These are phyloP conservation scores for Lomentospora prolificans DNA, from an alignment of 2,329 filamentous ascomycete species.

Conservation along the genomic window DNA sequence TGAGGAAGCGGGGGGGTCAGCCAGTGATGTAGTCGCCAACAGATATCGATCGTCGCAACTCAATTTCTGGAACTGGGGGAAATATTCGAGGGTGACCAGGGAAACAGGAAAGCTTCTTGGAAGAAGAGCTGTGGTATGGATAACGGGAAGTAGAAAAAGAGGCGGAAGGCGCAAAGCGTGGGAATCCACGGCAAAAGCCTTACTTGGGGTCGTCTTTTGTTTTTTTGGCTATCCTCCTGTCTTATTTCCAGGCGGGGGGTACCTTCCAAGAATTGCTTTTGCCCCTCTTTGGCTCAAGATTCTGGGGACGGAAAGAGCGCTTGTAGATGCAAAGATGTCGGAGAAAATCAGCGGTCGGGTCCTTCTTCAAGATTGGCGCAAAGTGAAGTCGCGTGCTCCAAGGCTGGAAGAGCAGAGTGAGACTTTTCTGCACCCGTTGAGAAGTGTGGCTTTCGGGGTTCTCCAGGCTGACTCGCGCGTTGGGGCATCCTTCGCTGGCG, in stretches of 20 bases:
- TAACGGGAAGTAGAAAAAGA: not conserved
- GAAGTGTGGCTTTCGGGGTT: not conserved
- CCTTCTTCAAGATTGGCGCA: not conserved
- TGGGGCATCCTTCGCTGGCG: not conserved
- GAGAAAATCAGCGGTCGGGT: no score
- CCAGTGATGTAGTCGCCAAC: not conserved
- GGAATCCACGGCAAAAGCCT: not conserved
- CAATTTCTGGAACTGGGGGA: not conserved
- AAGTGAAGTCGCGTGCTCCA: not conserved
- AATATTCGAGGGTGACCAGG: not conserved
- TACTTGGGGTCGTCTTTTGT: not conserved
- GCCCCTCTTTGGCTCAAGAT: not conserved
- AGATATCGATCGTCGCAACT: not conserved
- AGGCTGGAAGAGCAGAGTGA: not conserved
- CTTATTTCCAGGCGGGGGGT: not conserved
- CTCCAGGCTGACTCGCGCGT: not conserved
- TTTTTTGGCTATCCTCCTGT: not conserved
- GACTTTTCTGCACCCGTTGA: not conserved
- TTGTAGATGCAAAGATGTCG: no score
- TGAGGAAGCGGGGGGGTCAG: not conserved
- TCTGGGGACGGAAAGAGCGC: not conserved
- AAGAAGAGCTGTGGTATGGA: not conserved
- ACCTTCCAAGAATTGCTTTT: constrained; percentile 2
- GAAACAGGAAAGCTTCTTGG: not conserved
- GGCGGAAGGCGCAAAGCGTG: not conserved